Percentiles rank a stretch among this genome's conserved stretches.
These are phyloP conservation scores for Ceratocystis diversiconidia DNA, from an alignment of 2,329 filamentous ascomycete genomes.

Conservation along the genomic window DNA sequence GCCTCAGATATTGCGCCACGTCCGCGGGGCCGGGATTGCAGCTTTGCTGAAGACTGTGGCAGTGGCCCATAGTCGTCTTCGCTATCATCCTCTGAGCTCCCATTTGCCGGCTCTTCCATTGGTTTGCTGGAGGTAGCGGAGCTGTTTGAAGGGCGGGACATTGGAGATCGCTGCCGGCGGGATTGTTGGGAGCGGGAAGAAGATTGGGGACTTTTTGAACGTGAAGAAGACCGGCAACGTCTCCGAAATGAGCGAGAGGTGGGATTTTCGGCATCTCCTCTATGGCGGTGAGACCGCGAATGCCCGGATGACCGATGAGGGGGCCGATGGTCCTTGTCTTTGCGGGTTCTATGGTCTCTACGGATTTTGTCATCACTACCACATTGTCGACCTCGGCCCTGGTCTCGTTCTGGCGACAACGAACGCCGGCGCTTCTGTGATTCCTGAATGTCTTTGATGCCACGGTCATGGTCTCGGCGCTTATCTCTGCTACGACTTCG, in stretches of 20 bases:
- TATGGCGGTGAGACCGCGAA: background rate
- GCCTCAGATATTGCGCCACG: constrained; percentile 49
- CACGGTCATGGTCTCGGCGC: background rate
- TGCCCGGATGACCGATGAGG: background rate
- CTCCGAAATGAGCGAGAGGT: background rate
- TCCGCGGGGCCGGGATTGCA: constrained; percentile 42
- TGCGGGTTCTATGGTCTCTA: background rate
- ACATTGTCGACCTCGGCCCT: background rate
- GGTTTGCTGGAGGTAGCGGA: background rate
- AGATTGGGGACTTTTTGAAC: background rate
- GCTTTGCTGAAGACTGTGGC: background rate
- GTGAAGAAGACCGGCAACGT: constrained; percentile 7
- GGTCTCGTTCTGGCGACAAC: background rate
- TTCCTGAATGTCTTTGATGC: background rate
- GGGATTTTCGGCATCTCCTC: background rate
- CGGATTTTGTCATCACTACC: background rate
- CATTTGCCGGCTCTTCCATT: background rate
- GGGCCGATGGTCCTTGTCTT: background rate
- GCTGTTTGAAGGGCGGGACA: background rate
- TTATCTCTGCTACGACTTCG: background rate
- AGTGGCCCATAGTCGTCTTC: constrained; percentile 13
- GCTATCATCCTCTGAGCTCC: background rate
- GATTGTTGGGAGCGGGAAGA: background rate
- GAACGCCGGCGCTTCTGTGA: background rate
- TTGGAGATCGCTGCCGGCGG: background rate